These are phyloP conservation scores for Penicillium daleae DNA, from an alignment of 495 filamentous ascomycete species.

Conservation along the genomic window DNA sequence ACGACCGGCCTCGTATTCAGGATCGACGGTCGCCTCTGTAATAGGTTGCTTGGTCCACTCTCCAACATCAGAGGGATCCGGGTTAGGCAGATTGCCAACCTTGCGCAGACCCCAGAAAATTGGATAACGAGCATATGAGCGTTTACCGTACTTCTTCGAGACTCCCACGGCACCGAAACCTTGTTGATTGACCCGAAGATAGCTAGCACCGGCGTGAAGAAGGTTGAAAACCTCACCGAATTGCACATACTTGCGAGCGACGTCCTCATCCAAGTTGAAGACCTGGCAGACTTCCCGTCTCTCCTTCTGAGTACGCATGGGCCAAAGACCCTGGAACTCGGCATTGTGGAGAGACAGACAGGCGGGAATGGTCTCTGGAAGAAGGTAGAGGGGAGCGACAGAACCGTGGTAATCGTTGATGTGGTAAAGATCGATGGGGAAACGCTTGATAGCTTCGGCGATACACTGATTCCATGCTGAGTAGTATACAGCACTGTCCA, in stretches of 20 bases:
- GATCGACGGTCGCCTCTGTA: constrained; percentile 58
- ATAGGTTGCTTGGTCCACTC: constrained; percentile 63
- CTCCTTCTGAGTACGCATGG: constrained; percentile 73
- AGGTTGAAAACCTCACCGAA: constrained; percentile 74
- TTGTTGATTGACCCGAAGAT: constrained; percentile 73
- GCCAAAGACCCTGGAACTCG: constrained; percentile 77
- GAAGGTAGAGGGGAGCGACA: constrained; percentile 69
- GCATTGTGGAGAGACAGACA: constrained; percentile 64
- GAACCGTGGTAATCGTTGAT: constrained; percentile 84
- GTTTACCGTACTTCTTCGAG: constrained; percentile 74
- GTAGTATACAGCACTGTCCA: constrained; percentile 72
- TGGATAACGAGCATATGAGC: constrained; percentile 73
- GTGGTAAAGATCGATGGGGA: constrained; percentile 73
- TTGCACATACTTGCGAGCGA: constrained; percentile 51
- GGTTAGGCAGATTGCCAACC: constrained; percentile 73
- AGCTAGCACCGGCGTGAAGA: constrained; percentile 72
- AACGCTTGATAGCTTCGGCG: constrained; percentile 61
- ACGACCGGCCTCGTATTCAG: constrained; percentile 59
- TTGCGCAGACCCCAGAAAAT: constrained; percentile 78
- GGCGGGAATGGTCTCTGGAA: constrained; percentile 58
- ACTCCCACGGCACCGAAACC: constrained; percentile 78
- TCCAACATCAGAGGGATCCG: constrained; percentile 73
- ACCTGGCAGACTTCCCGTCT: constrained; percentile 69
- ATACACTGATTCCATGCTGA: constrained; percentile 76
- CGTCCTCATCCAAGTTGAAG: constrained; percentile 59